Evolutionary conservation across 257 asterid species (phyloP).

Genomic region (Echites panduratus): DNA sequence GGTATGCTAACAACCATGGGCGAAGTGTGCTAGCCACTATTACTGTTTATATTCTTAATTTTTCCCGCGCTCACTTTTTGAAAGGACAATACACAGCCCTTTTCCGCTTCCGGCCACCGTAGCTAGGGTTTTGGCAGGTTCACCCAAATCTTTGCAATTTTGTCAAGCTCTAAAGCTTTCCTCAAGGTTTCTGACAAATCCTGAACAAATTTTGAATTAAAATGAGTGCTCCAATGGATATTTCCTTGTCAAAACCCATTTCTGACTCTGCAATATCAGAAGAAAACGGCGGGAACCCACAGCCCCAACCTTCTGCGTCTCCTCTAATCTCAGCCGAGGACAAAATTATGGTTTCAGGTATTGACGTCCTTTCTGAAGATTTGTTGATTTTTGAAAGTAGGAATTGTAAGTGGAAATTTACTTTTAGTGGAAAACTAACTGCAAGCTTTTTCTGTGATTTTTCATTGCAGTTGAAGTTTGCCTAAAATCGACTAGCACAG

Average conservation of each 20-base stretch:
- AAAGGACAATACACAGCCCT: not conserved
- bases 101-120: not conserved
- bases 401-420: not conserved
- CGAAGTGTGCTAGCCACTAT: too few relatives aligned
- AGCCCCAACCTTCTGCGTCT: constrained; percentile 36
- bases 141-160: not conserved
- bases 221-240: constrained; percentile 86
- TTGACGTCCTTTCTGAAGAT: not conserved
- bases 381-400: not conserved
- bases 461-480: constrained; percentile 73
- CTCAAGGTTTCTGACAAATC: not conserved
- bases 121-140: not conserved
- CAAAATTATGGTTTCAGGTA: constrained; percentile 75
- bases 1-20: too few relatives aligned
- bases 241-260: constrained; percentile 39
- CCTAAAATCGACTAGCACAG: constrained; percentile 70
- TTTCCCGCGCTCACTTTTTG: constrained; percentile 5
- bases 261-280: constrained; percentile 29
- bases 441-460: constrained; percentile 4
- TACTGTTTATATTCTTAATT: too few relatives aligned
- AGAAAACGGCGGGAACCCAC: constrained; percentile 36
- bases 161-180: not conserved
- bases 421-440: constrained; percentile 1
- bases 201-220: not conserved
- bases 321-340: constrained; percentile 35